Base-by-base conservation (phyloP, 2,329 filamentous ascomycete genomes). In the Bipolaris sorokiniana region DNA sequence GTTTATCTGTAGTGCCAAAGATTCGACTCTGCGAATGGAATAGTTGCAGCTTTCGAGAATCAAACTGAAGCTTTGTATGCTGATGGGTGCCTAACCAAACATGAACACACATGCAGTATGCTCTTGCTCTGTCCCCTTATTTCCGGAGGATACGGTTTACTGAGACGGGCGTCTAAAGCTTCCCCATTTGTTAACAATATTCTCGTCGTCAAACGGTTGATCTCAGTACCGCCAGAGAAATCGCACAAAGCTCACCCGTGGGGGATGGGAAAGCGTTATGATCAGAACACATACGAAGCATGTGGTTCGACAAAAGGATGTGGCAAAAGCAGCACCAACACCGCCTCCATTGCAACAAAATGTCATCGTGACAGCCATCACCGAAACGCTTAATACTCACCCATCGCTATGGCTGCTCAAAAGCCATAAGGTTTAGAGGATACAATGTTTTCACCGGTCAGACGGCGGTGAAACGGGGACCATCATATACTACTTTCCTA, bases 21-120 rank as follows among this genome's bases (percentile, higher is more conserved):
- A 70, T 0, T 67, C 66, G 0, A 50, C 67, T 13, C 61, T 66
- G 22, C 57, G 72, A 13, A 65, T 58, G 5, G 69, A 20, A 71
- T 65, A 1, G 61, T 64, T 7, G 22, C 38, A 13, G 38, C 64
- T 0, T 74, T 71, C 33, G 46, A 63, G n/a, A 20, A 56, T 0
- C 69, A 74, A 44, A 68, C 72, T 7, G 56, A 66, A 3, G 63
- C 54, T 2, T 16, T 71, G 3, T 72, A 67, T 22, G 48, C 54
- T 11, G 49, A 60, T 20, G 55, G 57, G 26, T 15, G 3, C n/a
- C 7, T 47, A 20, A 13, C 6, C 33, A 10, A 16, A 22, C 3
- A 10, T 28, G 4, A 54, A 33, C 16, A 50, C 51, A 7, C 52
- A 44, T 15, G 16, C 22, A 1, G 22, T 45, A 16, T 45, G 50